These are phyloP conservation scores for Spatholobus suberectus DNA, from an alignment of 306 rosid species.

Conservation along the genomic window DNA sequence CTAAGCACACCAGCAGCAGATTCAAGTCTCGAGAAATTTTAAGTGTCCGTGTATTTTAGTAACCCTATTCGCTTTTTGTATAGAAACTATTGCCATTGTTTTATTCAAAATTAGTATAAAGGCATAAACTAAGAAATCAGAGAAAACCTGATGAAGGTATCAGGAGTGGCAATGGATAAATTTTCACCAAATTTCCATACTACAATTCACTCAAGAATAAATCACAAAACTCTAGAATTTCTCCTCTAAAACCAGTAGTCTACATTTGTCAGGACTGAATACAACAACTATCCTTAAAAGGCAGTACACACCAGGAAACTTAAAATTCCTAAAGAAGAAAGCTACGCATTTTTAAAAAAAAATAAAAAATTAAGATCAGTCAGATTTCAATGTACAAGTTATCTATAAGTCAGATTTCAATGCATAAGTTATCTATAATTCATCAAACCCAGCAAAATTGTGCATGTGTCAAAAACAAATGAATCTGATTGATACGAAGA, in stretches of 20 bases:
- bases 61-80: background rate
- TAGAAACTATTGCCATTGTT: background rate
- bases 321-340: slow-evolving; percentile 20
- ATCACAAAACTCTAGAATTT: slow-evolving; percentile 7
- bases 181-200: background rate
- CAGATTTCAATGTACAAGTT: slow-evolving; percentile 12
- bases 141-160: slow-evolving; percentile 7
- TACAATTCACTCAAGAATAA: background rate
- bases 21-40: background rate
- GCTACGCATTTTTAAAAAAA: background rate
- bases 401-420: background rate
- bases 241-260: background rate
- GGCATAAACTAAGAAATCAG: slow-evolving; percentile 12
- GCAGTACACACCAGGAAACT: slow-evolving; percentile 4
- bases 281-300: slow-evolving; percentile 24
- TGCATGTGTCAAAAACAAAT: background rate
- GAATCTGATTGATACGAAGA: slow-evolving; percentile 29
- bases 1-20: background rate
- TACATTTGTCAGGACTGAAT: background rate
- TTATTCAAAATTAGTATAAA: slow-evolving; percentile 16
- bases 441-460: slow-evolving; percentile 21
- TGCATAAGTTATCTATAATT: background rate
- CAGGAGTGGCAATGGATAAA: background rate
- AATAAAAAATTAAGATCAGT: slow-evolving; percentile 20
- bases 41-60: background rate